phyloP scores from a whole-genome alignment of 169 alveolate genomes.

The Sarcocystis neurona region DNA sequence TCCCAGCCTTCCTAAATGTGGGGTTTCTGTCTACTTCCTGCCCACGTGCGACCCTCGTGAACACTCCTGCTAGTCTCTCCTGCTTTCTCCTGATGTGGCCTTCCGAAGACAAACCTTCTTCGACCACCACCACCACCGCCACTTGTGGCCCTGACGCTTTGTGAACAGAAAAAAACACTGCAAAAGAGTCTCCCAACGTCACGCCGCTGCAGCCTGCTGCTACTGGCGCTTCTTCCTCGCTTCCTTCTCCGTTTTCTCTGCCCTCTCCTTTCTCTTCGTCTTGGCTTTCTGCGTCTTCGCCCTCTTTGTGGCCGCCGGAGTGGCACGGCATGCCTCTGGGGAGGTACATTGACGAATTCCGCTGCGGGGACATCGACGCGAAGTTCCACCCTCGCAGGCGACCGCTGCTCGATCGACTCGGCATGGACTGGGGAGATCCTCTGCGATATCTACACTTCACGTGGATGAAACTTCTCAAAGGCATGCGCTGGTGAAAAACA shows the following conservation, averaged over 20 bases:
- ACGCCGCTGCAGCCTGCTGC: neutral
- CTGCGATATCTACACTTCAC: constrained; percentile 72
- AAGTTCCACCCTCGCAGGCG: constrained; percentile 74
- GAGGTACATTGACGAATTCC: constrained; percentile 63
- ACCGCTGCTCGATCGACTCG: constrained; percentile 70
- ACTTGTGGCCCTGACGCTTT: no score
- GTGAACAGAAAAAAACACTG: no score
- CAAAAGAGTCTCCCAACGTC: no score
- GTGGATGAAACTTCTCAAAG: constrained; percentile 71
- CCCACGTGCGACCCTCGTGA: no score
- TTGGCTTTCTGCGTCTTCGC: neutral
- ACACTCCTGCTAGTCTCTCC: no score
- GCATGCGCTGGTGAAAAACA: constrained; percentile 71
- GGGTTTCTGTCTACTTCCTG: no score
- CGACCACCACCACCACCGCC: no score
- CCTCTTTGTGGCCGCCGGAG: constrained; percentile 69
- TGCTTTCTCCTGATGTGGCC: no score
- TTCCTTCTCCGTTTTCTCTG: neutral
- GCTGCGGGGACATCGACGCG: constrained; percentile 76
- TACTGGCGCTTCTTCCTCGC: neutral
- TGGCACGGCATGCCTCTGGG: constrained; percentile 77
- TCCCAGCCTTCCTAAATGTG: no score
- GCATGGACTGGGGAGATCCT: constrained; percentile 75
- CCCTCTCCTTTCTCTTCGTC: neutral
- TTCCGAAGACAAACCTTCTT: no score